Base-by-base conservation (phyloP, 148 eudicot genomes). In the Arbutus unedo region DNA sequence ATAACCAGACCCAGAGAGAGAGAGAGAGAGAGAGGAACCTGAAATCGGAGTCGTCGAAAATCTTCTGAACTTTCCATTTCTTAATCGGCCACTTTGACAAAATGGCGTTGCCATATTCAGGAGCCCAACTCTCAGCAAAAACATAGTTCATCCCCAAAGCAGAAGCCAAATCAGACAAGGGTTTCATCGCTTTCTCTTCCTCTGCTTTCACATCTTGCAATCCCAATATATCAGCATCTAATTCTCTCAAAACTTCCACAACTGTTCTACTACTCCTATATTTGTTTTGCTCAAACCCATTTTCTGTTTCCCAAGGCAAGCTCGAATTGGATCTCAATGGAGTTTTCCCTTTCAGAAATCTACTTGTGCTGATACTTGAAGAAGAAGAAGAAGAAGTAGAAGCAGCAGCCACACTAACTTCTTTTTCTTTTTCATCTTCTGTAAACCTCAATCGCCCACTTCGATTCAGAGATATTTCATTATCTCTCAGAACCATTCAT, bases 81-180 rank as follows among this genome's bases (percentile, higher is more conserved):
- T 89, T 94, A 38, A 97, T 97, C 68, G 99, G 99, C 99, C 99
- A 97, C 77, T 88, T 90, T 5, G 99, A 93, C 54, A 97, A 83
- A 6, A 97, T 87, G 5, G 99, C 99, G 77, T 97, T 94, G 0
- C 99, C 99, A 74, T 89, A 97, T 77, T 97, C 97, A 16, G 99
- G 99, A 8, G 99, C 99, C 99, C 99, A 94, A 74, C 98, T 97
- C 82, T 97, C 99, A 1, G 98, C 98, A 84, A 97, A 97, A 0
- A 92, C 99, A 82, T 91, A 97, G 82, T 81, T 81, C 99, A 97
- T 97, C 79, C 98, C 99, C 68, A 97, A 73, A 45, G 92, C 97
- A 31, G 45, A 73, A 2, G 99, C 99, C 50, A 97, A 86, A 76
- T 93, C 98, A 0, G 97, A 91, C 21, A 94, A 81, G 1, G 99